These are phyloP conservation scores for Ustilago vetiveriae DNA, from an alignment of 1,284 basidiomycete species.

Conservation along the genomic window DNA sequence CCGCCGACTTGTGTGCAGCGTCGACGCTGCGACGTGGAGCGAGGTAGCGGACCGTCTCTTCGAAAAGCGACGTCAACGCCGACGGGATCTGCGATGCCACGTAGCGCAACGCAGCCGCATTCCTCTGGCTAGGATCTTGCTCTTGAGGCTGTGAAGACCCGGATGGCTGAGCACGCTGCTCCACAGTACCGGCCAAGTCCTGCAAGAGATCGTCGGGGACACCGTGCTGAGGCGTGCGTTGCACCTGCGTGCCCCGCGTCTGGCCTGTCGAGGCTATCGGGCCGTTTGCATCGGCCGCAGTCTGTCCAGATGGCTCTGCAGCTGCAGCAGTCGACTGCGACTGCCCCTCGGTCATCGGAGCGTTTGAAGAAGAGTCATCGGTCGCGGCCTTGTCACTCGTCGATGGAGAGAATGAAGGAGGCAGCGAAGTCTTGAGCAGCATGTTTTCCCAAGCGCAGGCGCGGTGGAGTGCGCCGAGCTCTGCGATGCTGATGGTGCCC, in stretches of 20 bases:
- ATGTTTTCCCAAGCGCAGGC: constrained; percentile 86
- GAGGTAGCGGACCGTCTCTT: constrained; percentile 88
- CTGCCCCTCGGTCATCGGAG: constrained; percentile 6
- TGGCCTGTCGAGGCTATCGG: constrained; percentile 4
- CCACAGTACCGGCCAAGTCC: constrained; percentile 45
- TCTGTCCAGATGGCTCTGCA: not conserved
- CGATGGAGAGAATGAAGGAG: constrained; percentile 24
- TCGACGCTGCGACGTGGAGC: constrained; percentile 80
- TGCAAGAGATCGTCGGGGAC: constrained; percentile 40
- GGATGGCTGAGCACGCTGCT: constrained; percentile 18
- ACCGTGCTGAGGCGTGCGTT: constrained; percentile 34
- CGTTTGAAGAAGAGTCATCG: constrained; percentile 20
- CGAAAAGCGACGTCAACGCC: constrained; percentile 84
- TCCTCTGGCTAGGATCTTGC: constrained; percentile 33
- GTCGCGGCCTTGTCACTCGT: constrained; percentile 6
- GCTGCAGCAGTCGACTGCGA: not conserved
- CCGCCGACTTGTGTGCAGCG: constrained; percentile 79
- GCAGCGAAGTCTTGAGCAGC: constrained; percentile 72
- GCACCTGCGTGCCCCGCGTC: constrained; percentile 16
- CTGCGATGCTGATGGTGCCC: constrained; percentile 74
- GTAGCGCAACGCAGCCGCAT: constrained; percentile 73
- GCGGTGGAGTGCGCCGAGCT: constrained; percentile 85
- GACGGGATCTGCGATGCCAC: constrained; percentile 82
- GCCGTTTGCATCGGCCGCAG: constrained; percentile 3
- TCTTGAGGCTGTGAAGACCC: constrained; percentile 20